Evolutionary conservation across 2,329 filamentous ascomycete genomes (phyloP).

Genomic region (Phyllosticta citriasiana): DNA sequence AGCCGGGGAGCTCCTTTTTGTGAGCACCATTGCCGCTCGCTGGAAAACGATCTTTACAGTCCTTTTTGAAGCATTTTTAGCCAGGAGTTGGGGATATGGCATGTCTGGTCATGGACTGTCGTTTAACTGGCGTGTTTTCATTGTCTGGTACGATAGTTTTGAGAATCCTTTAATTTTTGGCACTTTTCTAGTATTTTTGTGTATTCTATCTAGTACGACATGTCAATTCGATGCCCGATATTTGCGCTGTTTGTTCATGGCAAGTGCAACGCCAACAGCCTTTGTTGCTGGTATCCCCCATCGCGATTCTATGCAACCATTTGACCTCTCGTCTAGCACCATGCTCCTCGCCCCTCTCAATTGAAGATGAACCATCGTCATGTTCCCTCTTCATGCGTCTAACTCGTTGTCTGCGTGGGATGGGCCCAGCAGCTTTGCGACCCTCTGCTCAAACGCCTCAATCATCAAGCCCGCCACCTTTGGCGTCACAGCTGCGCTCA

Average conservation of each 20-base stretch:
- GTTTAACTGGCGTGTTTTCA: not conserved
- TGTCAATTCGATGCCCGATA: not conserved
- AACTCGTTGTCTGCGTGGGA: not conserved
- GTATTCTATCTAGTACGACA: not conserved
- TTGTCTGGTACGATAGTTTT: not conserved
- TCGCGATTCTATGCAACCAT: too few species aligned
- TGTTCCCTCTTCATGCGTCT: not conserved
- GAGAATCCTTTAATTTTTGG: not conserved
- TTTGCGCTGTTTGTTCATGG: not conserved
- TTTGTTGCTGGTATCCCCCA: too few species aligned
- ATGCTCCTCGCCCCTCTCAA: not conserved
- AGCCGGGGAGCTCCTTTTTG: not conserved
- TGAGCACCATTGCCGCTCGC: not conserved
- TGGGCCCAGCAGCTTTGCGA: conserved; percentile 43
- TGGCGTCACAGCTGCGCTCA: conserved; percentile 72
- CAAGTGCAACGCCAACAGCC: not conserved
- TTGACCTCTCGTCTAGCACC: not conserved
- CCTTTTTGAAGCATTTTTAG: not conserved
- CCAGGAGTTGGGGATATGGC: not conserved
- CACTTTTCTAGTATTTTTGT: not conserved
- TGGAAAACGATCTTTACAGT: not conserved
- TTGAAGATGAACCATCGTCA: not conserved
- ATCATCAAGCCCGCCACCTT: conserved; percentile 85
- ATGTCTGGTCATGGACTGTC: not conserved
- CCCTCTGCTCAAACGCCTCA: conserved; percentile 79